Percentiles rank a stretch among this genome's conserved stretches.
Conservation (phyloP, 83 land plant genomes). For the Isoetes engelmannii region DNA sequence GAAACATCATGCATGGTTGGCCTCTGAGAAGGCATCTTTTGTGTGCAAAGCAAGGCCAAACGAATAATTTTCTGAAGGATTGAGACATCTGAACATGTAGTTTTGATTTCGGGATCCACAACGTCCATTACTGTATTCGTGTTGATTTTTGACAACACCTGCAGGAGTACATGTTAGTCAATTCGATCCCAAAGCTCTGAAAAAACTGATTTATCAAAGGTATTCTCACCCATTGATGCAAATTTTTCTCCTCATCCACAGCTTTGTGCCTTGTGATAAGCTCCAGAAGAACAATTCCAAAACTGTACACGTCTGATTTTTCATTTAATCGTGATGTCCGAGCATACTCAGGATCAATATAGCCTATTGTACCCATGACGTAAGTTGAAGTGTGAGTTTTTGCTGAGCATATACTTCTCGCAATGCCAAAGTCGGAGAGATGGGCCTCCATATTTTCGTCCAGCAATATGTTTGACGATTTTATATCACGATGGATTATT, state of each 20-base stretch:
- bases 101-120: conserved; percentile 59
- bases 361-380: conserved; percentile 94
- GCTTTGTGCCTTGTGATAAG: conserved; percentile 87
- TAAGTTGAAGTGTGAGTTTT: conserved; percentile 84
- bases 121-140: conserved; percentile 79
- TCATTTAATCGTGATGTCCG: conserved; percentile 88
- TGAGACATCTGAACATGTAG: conserved; percentile 65
- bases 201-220: not conserved
- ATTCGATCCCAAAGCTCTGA: not conserved
- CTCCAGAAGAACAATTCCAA: conserved; percentile 91
- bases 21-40: conserved; percentile 65
- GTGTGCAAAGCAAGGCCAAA: conserved; percentile 85
- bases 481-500: conserved; percentile 90
- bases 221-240: conserved; percentile 68
- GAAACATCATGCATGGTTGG: conserved; percentile 94
- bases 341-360: conserved; percentile 98
- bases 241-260: conserved; percentile 82
- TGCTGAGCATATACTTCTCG: conserved; percentile 62
- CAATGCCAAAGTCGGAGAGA: conserved; percentile 94
- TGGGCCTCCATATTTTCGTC: conserved; percentile 91
- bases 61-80: conserved; percentile 74
- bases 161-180: conserved; percentile 8
- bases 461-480: conserved; percentile 83
- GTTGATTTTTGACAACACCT: conserved; percentile 66
- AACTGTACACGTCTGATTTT: conserved; percentile 97